These are phyloP conservation scores for Pichia sp. DNA, from an alignment of 1,139 yeast species.

Conservation along the genomic window DNA sequence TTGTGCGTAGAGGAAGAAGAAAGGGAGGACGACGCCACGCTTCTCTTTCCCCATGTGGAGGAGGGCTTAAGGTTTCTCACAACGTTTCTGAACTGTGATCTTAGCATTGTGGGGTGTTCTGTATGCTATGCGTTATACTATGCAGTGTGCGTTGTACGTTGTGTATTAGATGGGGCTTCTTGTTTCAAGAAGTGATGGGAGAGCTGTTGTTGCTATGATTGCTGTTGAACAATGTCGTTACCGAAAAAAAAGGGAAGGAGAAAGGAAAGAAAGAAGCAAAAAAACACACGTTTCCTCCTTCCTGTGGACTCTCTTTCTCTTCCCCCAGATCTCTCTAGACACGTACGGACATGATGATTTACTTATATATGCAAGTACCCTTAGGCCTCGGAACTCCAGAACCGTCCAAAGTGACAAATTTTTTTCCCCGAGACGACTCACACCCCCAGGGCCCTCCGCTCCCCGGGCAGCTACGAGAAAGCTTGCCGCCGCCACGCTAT, in stretches of 20 bases:
- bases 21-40: conserved; percentile 2
- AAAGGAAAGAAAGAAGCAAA: too few species aligned
- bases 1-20: not conserved
- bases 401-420: not conserved
- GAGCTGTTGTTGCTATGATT: not conserved
- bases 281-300: too few species aligned
- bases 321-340: too few species aligned
- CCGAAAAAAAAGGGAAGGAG: too few species aligned
- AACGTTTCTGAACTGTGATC: conserved; percentile 14
- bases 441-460: not conserved
- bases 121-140: not conserved
- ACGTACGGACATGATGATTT: not conserved
- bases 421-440: not conserved
- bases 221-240: too few species aligned
- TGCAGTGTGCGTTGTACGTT: not conserved
- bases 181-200: not conserved
- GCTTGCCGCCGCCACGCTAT: not conserved
- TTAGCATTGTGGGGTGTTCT: conserved; percentile 10
- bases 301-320: too few species aligned
- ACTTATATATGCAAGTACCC: not conserved
- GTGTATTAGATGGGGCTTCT: not conserved
- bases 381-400: not conserved
- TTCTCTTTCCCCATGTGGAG: conserved; percentile 2
- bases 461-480: not conserved
- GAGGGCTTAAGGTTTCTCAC: conserved; percentile 1